These are phyloP conservation scores for Pseudogymnoascus pannorum DNA, from an alignment of 2,329 filamentous ascomycete genomes.

Conservation along the genomic window DNA sequence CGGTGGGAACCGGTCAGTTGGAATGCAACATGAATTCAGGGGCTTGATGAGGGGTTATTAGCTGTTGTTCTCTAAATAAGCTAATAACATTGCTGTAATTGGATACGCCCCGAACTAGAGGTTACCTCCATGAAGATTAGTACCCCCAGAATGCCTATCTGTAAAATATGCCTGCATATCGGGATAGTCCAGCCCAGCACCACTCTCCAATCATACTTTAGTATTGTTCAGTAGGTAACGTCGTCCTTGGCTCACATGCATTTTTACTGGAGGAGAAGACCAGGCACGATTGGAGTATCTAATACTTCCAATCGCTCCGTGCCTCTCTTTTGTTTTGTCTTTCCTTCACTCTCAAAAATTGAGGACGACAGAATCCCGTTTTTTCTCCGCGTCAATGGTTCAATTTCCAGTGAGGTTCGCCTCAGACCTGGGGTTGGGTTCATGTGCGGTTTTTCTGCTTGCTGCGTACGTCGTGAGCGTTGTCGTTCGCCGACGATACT, in stretches of 20 bases:
- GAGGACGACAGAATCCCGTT: not conserved
- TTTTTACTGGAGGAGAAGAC: not conserved
- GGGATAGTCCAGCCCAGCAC: not conserved
- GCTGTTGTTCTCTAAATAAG: not conserved
- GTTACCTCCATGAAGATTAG: not conserved
- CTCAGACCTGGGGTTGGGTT: not conserved
- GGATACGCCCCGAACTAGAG: not conserved
- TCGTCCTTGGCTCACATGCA: not conserved
- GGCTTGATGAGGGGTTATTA: not conserved
- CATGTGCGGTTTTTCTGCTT: not conserved
- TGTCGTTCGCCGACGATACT: constrained; percentile 35
- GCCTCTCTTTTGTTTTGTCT: not conserved
- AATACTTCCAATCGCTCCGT: not conserved
- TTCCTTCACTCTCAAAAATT: not conserved
- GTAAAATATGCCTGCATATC: not conserved
- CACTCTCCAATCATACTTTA: not conserved
- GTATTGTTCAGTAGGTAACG: not conserved
- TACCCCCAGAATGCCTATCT: not conserved
- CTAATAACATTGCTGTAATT: not conserved
- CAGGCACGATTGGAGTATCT: no score
- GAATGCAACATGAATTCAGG: not conserved
- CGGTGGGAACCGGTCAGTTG: not conserved
- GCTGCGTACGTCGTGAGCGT: not conserved
- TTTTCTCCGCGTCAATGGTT: not conserved
- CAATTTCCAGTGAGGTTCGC: not conserved